A percentile compares a stretch with the other conserved stretches of the same genome.
Conservation (phyloP, 2,329 filamentous ascomycete genomes). For the Cadophora gregata region DNA sequence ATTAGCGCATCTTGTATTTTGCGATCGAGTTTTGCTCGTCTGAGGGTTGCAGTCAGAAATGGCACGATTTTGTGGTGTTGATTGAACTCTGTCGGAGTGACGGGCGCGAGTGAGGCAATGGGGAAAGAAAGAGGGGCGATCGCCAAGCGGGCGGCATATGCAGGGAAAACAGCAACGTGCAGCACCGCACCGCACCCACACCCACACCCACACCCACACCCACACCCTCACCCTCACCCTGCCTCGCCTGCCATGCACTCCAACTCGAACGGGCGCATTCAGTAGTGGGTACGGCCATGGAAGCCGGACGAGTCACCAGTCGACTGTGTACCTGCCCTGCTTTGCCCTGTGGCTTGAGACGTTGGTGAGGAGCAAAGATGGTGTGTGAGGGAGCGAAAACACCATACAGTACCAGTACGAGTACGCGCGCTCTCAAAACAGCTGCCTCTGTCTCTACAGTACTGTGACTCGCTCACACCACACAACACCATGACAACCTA, state of each 20-base stretch:
- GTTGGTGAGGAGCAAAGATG: background rate
- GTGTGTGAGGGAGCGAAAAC: background rate
- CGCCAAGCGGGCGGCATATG: conserved; percentile 7
- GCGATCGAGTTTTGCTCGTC: background rate
- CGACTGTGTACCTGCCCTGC: too few relatives aligned
- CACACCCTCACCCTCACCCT: too few relatives aligned
- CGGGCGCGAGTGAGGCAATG: background rate
- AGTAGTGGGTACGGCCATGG: background rate
- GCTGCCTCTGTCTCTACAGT: background rate
- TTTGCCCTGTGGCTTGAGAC: background rate
- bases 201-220: too few relatives aligned
- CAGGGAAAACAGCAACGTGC: conserved; percentile 16
- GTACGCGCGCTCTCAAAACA: background rate
- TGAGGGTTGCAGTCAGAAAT: background rate
- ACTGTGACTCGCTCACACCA: background rate
- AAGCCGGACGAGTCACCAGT: conserved; percentile 6
- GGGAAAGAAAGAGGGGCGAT: conserved; percentile 12
- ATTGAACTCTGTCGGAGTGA: background rate
- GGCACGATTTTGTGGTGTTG: background rate
- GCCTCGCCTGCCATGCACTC: conserved; percentile 1
- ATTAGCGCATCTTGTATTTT: background rate
- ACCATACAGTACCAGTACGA: too few relatives aligned
- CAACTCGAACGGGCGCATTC: background rate
- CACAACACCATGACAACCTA: background rate
- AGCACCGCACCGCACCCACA: background rate